Evolutionary conservation across 495 filamentous ascomycete species (phyloP).

Genomic region (Halenospora varia): DNA sequence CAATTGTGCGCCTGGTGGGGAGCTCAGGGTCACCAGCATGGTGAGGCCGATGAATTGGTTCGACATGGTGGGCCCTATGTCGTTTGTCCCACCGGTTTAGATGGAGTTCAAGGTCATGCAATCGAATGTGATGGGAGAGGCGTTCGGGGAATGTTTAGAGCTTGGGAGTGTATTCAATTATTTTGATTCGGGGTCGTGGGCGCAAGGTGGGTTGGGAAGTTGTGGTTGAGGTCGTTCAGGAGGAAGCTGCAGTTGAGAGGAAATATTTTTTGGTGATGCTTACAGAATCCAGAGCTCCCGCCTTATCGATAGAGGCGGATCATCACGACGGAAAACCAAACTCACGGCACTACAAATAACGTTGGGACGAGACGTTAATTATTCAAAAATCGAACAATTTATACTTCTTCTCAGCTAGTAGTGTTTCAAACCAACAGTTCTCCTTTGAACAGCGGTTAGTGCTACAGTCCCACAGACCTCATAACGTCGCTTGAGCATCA

Average conservation of each 20-base stretch:
- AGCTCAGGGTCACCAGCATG: slow-evolving; percentile 68
- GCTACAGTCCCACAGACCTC: too few species aligned
- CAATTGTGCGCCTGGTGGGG: slow-evolving; percentile 61
- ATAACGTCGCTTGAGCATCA: too few species aligned
- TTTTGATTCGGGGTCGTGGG: too few species aligned
- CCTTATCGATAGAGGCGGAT: background rate
- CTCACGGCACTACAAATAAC: background rate
- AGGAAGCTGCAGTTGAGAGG: background rate
- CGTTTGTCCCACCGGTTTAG: background rate
- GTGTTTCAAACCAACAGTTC: background rate
- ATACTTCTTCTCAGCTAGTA: background rate
- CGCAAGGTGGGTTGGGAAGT: background rate
- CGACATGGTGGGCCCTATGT: slow-evolving; percentile 17
- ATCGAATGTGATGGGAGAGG: background rate
- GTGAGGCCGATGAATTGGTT: slow-evolving; percentile 72
- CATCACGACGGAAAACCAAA: background rate
- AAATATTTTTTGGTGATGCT: background rate
- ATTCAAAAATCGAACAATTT: too few species aligned
- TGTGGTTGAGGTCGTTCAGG: background rate
- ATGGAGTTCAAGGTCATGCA: background rate
- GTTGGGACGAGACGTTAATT: too few species aligned
- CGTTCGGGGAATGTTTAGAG: background rate
- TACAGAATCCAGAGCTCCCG: background rate
- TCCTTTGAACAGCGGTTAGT: too few species aligned
- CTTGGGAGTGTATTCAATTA: too few species aligned